phyloP scores from a whole-genome alignment of 23 red algal species.

The Gracilaria gracilis region DNA sequence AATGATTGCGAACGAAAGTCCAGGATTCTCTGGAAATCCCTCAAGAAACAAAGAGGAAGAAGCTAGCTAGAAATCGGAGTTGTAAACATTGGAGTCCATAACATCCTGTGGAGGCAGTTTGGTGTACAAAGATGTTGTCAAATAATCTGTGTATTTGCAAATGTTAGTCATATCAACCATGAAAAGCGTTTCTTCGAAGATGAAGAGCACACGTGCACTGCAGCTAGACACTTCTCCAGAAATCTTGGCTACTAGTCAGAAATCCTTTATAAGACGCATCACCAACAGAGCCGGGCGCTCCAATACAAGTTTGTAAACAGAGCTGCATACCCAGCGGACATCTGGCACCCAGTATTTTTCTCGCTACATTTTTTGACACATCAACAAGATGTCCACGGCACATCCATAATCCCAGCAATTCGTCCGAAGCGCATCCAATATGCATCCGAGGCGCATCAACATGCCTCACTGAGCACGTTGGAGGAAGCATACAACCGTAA shows the following conservation, averaged over 20 bases:
- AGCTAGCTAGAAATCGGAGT: neutral
- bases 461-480: too few species aligned
- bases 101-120: slow-evolving; percentile 89
- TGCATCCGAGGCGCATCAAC: too few species aligned
- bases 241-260: slow-evolving; percentile 95
- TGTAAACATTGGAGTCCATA: slow-evolving; percentile 84
- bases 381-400: too few species aligned
- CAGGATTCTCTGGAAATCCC: neutral
- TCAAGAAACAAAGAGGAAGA: neutral
- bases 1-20: neutral
- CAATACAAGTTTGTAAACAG: too few species aligned
- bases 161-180: too few species aligned
- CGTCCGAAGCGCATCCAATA: too few species aligned
- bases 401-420: too few species aligned
- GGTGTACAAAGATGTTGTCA: neutral
- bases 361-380: too few species aligned
- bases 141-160: slow-evolving; percentile 6
- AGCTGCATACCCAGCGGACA: too few species aligned
- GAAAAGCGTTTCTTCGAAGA: neutral
- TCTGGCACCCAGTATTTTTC: too few species aligned
- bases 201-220: neutral
- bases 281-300: too few species aligned
- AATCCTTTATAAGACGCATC: too few species aligned
- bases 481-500: neutral
- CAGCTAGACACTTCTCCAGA: slow-evolving; percentile 78